Conservation (phyloP, 139 green algal species). For the Closterium sp. region DNA sequence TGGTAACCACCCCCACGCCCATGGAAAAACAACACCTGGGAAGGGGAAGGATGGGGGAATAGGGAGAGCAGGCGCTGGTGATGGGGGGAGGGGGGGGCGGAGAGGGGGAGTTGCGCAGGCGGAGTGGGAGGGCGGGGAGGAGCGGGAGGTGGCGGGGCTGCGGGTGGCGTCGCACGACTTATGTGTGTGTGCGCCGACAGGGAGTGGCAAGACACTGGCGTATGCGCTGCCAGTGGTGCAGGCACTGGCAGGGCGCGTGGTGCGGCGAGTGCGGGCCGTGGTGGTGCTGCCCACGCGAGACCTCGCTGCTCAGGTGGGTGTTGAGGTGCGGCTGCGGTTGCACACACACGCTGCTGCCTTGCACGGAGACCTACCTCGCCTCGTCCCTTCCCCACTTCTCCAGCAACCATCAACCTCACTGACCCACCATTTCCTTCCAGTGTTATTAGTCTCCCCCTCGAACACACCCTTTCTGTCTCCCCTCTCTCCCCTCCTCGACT, state of each 20-base stretch:
- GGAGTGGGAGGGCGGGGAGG: neutral
- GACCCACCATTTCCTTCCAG: neutral
- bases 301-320: slow-evolving; percentile 74
- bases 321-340: slow-evolving; percentile 39
- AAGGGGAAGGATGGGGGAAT: neutral
- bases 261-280: slow-evolving; percentile 63
- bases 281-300: slow-evolving; percentile 86
- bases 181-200: slow-evolving; percentile 87
- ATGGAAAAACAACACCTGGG: neutral
- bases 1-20: neutral
- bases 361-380: slow-evolving; percentile 39
- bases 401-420: slow-evolving; percentile 39
- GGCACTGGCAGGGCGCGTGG: slow-evolving; percentile 57
- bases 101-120: neutral
- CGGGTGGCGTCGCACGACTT: slow-evolving; percentile 66
- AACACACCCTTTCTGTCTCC: neutral
- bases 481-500: neutral
- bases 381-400: no score
- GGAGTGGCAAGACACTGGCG: slow-evolving; percentile 85
- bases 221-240: slow-evolving; percentile 87
- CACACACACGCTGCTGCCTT: slow-evolving; percentile 9
- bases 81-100: neutral
- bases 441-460: neutral
- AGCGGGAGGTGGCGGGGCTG: neutral
- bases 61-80: no score